These are phyloP conservation scores for Fagopyrum homotropicum DNA, from an alignment of 148 eudicot genomes.

Conservation along the genomic window DNA sequence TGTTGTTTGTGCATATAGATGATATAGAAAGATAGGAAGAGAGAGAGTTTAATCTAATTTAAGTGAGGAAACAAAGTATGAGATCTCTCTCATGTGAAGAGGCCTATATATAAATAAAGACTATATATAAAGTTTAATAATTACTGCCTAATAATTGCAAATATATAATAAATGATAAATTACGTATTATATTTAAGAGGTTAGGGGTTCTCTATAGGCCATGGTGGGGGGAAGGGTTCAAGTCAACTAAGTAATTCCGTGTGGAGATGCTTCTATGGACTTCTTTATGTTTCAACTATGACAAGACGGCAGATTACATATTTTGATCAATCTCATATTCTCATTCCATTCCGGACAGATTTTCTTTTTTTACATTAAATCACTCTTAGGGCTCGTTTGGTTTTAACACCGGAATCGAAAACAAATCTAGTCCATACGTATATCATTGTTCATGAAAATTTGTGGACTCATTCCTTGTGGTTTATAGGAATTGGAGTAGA, in stretches of 20 bases:
- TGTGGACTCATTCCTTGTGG: too few relatives aligned
- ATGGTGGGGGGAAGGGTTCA: not conserved
- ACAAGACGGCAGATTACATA: not conserved
- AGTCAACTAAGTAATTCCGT: slow-evolving; percentile 12
- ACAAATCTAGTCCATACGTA: too few relatives aligned
- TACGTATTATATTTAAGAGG: not conserved
- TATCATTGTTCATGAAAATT: too few relatives aligned
- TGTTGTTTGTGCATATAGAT: not conserved
- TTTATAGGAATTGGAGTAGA: too few relatives aligned
- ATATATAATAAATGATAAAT: not conserved
- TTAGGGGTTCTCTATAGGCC: not conserved
- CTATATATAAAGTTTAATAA: not conserved
- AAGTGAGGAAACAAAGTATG: slow-evolving; percentile 7
- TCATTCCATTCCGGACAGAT: too few relatives aligned
- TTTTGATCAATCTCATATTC: too few relatives aligned
- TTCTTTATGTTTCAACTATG: not conserved
- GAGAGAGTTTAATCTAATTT: not conserved
- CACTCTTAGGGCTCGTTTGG: too few relatives aligned
- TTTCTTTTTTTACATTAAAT: too few relatives aligned
- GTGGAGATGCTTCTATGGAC: not conserved
- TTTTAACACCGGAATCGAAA: too few relatives aligned
- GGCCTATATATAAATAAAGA: slow-evolving; percentile 9
- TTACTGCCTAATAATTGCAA: not conserved
- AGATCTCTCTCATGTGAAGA: slow-evolving; percentile 12
- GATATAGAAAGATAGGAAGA: not conserved